These are phyloP conservation scores for Melanogaster broomeanus DNA, from an alignment of 768 basidiomycete genomes.

Conservation along the genomic window DNA sequence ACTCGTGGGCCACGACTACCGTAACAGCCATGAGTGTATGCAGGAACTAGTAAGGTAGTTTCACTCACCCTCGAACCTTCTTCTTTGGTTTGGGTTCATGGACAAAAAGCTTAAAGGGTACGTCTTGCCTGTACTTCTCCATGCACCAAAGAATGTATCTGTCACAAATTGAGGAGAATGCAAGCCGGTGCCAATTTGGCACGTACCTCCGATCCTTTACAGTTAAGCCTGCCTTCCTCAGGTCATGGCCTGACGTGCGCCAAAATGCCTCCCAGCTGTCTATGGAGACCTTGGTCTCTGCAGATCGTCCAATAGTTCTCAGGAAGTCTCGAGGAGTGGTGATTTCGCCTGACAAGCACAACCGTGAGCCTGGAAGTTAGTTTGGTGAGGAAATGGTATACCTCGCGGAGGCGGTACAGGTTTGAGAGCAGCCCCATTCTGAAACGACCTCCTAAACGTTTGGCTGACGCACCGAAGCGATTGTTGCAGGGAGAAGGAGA, in stretches of 20 bases:
- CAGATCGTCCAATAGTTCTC: constrained; percentile 69
- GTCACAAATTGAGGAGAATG: constrained; percentile 5
- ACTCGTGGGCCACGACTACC: constrained; percentile 72
- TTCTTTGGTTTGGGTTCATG: constrained; percentile 71
- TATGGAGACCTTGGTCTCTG: constrained; percentile 62
- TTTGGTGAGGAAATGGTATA: neutral
- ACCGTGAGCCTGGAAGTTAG: constrained; percentile 4
- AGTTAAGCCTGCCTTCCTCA: constrained; percentile 66
- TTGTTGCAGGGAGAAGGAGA: constrained; percentile 18
- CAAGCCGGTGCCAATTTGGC: neutral
- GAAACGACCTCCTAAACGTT: constrained; percentile 28
- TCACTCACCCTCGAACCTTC: constrained; percentile 73
- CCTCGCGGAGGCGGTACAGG: constrained; percentile 27
- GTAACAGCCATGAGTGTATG: neutral
- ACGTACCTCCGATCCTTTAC: constrained; percentile 73
- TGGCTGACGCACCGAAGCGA: constrained; percentile 20
- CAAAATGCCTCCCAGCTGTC: constrained; percentile 78
- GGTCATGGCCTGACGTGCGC: constrained; percentile 52
- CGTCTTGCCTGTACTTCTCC: constrained; percentile 71
- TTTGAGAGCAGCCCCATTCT: constrained; percentile 28
- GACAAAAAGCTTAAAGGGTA: constrained; percentile 58
- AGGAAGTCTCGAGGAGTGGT: constrained; percentile 64
- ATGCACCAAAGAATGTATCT: constrained; percentile 88
- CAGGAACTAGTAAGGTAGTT: neutral
- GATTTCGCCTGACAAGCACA: constrained; percentile 45